Evolutionary conservation across 2,329 filamentous ascomycete species (phyloP), one percentile per base, ranked within the genome.

Genomic region (Cyclaneusma minus): DNA sequence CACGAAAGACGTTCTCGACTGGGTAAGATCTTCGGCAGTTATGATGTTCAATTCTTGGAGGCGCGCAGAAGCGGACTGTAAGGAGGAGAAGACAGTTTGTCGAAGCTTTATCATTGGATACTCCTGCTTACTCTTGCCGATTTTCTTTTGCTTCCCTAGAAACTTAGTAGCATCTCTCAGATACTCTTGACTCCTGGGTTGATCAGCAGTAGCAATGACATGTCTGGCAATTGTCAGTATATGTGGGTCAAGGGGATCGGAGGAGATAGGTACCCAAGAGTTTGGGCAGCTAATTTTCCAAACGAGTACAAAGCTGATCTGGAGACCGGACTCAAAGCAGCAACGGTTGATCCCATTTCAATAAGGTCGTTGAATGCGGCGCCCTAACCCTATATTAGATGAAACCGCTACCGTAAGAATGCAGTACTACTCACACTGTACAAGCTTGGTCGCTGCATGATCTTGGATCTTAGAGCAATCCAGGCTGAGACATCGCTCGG

Each of bases 371-470:
- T 35, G 26, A 55, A 67, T 2, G 32, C 40, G 47, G 66, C 55
- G 1, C 43, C 49, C 35, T 49, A 29, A 40, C 37, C 9, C 22
- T 29, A 30, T 42, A 30, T 19, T 12, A 33, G 21, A n/a, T 17
- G 17, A 36, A 16, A 35, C 21, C n/a, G 17, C 25, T 28, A 20
- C 9, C 22, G 16, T 13, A 17, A 6, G 10, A 6, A 22, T 11
- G 3, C 7, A 13, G 16, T 8, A 13, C 2, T 3, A 24, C 39
- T 27, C 39, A 49, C 48, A 21, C 60, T 48, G 35, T 67, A 62
- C 29, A 64, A 64, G 0, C 60, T 64, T 1, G 63, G 54, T n/a
- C 54, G 51, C 4, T 45, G 42, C 55, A 66, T 63, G 13, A 67
- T 43, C 37, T 62, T 67, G 3, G 54, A 42, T 34, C 58, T 53